Evolutionary conservation across 192 early-diverging fungal species (phyloP).

Genomic region (Dimargaris verticillata): DNA sequence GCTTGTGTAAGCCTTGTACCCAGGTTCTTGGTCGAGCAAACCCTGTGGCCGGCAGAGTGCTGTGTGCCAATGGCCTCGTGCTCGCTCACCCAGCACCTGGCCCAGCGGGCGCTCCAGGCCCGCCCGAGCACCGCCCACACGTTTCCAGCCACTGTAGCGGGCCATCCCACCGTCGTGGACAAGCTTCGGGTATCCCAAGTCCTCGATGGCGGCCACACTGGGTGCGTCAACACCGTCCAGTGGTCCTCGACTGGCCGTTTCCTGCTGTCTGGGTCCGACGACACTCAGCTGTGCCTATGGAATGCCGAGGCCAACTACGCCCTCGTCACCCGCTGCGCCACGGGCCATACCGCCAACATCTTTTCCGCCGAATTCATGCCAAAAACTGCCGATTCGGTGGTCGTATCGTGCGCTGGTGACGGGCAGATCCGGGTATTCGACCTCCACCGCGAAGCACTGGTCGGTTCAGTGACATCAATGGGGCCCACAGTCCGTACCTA

Average conservation of each 20-base stretch:
- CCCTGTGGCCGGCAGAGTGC: no score
- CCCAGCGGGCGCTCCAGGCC: no score
- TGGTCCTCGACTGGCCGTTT: slow-evolving; percentile 37
- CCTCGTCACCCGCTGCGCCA: slow-evolving; percentile 19
- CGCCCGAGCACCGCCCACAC: no score
- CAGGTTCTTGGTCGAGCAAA: no score
- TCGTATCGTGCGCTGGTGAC: slow-evolving; percentile 48
- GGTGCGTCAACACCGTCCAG: slow-evolving; percentile 27
- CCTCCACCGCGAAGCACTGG: slow-evolving; percentile 5
- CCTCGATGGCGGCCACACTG: slow-evolving; percentile 22
- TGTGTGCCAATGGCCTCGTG: no score
- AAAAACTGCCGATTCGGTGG: slow-evolving; percentile 30
- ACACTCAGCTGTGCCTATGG: slow-evolving; percentile 37
- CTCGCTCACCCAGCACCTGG: no score
- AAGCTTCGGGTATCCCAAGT: slow-evolving; percentile 17
- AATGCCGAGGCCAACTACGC: slow-evolving; percentile 24
- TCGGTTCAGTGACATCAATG: slow-evolving; percentile 6
- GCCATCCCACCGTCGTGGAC: slow-evolving; percentile 9
- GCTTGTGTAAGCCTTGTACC: no score
- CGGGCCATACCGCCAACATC: slow-evolving; percentile 59
- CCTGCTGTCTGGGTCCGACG: slow-evolving; percentile 43
- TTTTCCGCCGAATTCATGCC: slow-evolving; percentile 60
- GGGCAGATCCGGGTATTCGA: slow-evolving; percentile 38
- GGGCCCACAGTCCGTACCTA: slow-evolving; percentile 7
- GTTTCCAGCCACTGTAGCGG: background rate